Conservation (phyloP, 2,329 filamentous ascomycete species). For the Lachnellula suecica region DNA sequence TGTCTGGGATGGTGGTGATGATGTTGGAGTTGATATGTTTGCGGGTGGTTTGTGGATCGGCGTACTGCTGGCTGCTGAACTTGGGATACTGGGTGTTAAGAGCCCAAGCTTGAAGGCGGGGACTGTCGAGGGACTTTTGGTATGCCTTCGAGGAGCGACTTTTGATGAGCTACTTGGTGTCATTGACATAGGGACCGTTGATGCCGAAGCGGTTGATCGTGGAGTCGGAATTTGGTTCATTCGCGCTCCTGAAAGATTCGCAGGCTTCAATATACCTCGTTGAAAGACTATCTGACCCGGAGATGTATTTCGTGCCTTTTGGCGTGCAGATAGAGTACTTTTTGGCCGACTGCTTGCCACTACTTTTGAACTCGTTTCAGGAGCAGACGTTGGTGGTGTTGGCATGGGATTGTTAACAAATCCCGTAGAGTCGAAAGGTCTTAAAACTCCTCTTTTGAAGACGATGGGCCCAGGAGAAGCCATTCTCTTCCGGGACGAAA, state of each 20-base stretch:
- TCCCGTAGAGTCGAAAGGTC: background rate
- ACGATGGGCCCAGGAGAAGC: constrained; percentile 1
- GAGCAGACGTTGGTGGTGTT: background rate
- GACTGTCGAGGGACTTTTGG: background rate
- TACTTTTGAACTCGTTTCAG: background rate
- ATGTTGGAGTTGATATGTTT: background rate
- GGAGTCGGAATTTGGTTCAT: background rate
- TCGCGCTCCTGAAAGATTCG: background rate
- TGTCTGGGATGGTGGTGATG: background rate
- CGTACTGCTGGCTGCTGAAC: background rate
- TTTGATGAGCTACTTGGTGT: background rate
- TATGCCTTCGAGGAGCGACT: background rate
- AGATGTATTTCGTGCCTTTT: background rate
- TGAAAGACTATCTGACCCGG: background rate
- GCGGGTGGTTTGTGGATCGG: no score
- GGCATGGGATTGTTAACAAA: constrained; percentile 3
- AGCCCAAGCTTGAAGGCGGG: background rate
- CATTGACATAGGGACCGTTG: background rate
- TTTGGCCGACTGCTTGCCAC: background rate
- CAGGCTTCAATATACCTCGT: background rate
- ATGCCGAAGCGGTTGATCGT: background rate
- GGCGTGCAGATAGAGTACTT: background rate
- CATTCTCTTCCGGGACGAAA: background rate
- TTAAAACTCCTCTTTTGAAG: constrained; percentile 5
- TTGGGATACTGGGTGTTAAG: background rate